Percentiles rank a stretch among this genome's conserved stretches.
phyloP scores from a whole-genome alignment of 768 basidiomycete species.

The Leccinum ochraceum region DNA sequence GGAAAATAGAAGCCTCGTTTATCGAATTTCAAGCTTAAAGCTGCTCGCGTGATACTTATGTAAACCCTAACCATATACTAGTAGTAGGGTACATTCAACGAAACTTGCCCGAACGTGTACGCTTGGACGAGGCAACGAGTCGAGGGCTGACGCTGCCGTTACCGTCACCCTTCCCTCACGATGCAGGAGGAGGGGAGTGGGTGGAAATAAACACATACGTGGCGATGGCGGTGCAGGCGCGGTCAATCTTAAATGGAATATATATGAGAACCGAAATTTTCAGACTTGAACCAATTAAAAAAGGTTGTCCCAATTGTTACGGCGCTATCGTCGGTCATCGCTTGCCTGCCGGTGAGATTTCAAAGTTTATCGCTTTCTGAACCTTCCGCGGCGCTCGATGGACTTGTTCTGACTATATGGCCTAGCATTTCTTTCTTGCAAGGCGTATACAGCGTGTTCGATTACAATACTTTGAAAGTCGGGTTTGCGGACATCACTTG shows the following conservation, averaged over 20 bases:
- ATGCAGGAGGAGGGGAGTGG: no score
- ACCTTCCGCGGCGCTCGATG: not conserved
- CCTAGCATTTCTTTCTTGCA: not conserved
- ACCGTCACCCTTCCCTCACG: no score
- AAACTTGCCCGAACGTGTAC: no score
- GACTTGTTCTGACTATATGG: not conserved
- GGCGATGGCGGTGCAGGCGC: no score
- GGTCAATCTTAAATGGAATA: no score
- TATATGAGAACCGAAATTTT: not conserved
- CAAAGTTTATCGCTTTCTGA: no score
- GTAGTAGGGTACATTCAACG: no score
- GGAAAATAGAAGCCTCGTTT: not conserved
- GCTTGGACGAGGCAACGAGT: no score
- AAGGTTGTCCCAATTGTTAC: not conserved
- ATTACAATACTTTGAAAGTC: not conserved
- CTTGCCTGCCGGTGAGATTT: not conserved
- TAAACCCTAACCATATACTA: no score
- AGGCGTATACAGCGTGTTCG: not conserved
- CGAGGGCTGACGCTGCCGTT: no score
- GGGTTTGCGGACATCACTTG: not conserved
- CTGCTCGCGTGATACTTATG: no score
- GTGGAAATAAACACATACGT: no score
- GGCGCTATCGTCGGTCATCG: not conserved
- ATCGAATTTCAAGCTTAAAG: not conserved
- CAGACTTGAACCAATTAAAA: not conserved